phyloP scores from a whole-genome alignment of 345 rosid genomes.

The Psidium guajava region DNA sequence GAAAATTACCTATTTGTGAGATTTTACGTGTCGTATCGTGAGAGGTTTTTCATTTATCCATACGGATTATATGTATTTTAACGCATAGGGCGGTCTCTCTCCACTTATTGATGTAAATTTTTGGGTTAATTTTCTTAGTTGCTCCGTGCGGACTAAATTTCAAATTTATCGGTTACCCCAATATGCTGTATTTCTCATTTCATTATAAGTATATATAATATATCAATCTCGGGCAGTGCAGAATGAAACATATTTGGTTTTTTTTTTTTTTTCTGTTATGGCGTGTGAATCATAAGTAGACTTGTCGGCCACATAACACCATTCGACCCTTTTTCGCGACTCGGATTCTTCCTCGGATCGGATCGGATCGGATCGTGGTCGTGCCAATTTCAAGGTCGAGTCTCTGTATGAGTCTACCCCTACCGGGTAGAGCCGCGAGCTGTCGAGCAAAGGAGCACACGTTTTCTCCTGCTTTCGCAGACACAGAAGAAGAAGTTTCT shows the following conservation, averaged over 20 bases:
- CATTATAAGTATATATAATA: too few species aligned
- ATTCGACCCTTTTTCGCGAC: not conserved
- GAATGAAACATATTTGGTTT: not conserved
- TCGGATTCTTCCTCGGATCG: not conserved
- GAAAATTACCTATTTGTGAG: too few species aligned
- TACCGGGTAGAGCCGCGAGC: not conserved
- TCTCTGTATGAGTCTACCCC: not conserved
- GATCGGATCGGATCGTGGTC: not conserved
- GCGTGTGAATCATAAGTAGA: not conserved
- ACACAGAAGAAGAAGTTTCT: not conserved
- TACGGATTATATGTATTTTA: too few species aligned
- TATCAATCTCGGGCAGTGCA: not conserved
- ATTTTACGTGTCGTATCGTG: too few species aligned
- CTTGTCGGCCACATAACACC: not conserved
- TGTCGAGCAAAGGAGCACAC: not conserved
- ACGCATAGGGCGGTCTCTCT: too few species aligned
- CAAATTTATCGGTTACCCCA: too few species aligned
- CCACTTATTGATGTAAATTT: too few species aligned
- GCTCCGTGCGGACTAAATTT: too few species aligned
- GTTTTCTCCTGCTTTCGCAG: not conserved
- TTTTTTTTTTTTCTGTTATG: not conserved
- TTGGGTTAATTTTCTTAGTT: too few species aligned
- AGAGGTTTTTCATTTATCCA: too few species aligned
- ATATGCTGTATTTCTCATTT: not conserved
- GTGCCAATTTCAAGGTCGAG: not conserved